Evolutionary conservation across 2,329 filamentous ascomycete genomes (phyloP).

Genomic region (Geoglossum cookeanum): DNA sequence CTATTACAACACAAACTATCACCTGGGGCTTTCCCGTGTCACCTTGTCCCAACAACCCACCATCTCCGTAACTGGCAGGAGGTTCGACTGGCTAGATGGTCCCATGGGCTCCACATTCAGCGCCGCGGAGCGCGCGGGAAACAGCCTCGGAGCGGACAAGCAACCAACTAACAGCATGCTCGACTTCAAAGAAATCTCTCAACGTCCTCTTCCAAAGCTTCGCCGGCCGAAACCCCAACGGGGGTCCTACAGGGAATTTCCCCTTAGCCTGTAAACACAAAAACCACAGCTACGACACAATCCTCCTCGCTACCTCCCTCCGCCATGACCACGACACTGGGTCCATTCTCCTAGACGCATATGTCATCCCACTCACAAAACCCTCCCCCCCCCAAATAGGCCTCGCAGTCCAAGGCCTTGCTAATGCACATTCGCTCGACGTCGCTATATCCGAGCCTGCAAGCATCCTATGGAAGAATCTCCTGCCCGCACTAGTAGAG

Average conservation of each 20-base stretch:
- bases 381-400: neutral
- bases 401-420: neutral
- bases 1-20: too few relatives aligned
- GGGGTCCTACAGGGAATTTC: conserved; percentile 4
- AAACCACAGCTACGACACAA: conserved; percentile 8
- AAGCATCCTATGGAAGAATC: conserved; percentile 15
- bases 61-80: too few relatives aligned
- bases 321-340: conserved; percentile 15
- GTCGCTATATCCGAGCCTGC: conserved; percentile 8
- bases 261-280: conserved; percentile 4
- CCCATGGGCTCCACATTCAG: too few relatives aligned
- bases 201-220: conserved; percentile 10
- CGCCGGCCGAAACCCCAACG: conserved; percentile 10
- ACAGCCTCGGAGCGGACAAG: too few relatives aligned
- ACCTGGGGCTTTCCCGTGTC: too few relatives aligned
- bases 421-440: too few relatives aligned
- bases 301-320: conserved; percentile 13
- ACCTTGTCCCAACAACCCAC: too few relatives aligned
- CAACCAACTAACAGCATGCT: neutral
- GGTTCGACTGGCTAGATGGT: too few relatives aligned
- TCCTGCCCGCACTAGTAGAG: conserved; percentile 18
- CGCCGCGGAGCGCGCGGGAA: too few relatives aligned
- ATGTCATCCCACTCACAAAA: conserved; percentile 15
- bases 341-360: conserved; percentile 17
- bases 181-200: conserved; percentile 14